Evolutionary conservation across 2,329 filamentous ascomycete species (phyloP).

Genomic region (Paecilomyces formosus): DNA sequence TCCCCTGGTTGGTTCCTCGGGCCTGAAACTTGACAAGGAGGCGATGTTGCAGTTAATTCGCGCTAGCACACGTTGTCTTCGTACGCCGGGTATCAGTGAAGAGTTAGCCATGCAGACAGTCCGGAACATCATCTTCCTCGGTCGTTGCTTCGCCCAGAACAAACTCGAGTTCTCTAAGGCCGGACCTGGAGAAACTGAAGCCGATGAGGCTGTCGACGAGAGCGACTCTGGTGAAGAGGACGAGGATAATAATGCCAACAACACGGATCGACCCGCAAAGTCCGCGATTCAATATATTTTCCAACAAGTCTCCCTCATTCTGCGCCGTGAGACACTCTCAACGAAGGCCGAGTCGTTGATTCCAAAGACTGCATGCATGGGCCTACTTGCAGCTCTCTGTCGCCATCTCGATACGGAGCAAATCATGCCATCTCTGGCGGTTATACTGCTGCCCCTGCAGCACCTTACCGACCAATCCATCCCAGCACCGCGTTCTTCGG

Average conservation of each 20-base stretch:
- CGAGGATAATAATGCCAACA: slow-evolving; percentile 38
- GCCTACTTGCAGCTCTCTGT: slow-evolving; percentile 64
- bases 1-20: slow-evolving; percentile 62
- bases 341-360: slow-evolving; percentile 56
- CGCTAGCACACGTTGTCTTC: slow-evolving; percentile 53
- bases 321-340: slow-evolving; percentile 66
- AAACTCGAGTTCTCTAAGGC: slow-evolving; percentile 37
- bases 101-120: slow-evolving; percentile 70
- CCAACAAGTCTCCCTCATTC: slow-evolving; percentile 66
- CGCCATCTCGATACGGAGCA: slow-evolving; percentile 52
- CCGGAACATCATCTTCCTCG: slow-evolving; percentile 77
- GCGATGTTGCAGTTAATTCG: slow-evolving; percentile 55
- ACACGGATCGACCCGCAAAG: slow-evolving; percentile 28
- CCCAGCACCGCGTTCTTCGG: slow-evolving; percentile 61
- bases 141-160: slow-evolving; percentile 56
- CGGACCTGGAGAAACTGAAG: slow-evolving; percentile 32
- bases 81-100: slow-evolving; percentile 59
- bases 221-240: slow-evolving; percentile 34
- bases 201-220: slow-evolving; percentile 30
- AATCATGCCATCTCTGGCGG: slow-evolving; percentile 56
- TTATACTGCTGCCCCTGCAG: slow-evolving; percentile 62
- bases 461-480: slow-evolving; percentile 78
- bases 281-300: slow-evolving; percentile 67
- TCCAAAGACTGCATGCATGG: slow-evolving; percentile 68
- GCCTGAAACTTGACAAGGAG: slow-evolving; percentile 58